Conservation (phyloP, 2,329 filamentous ascomycete genomes). For the Aspergillus proliferans region DNA sequence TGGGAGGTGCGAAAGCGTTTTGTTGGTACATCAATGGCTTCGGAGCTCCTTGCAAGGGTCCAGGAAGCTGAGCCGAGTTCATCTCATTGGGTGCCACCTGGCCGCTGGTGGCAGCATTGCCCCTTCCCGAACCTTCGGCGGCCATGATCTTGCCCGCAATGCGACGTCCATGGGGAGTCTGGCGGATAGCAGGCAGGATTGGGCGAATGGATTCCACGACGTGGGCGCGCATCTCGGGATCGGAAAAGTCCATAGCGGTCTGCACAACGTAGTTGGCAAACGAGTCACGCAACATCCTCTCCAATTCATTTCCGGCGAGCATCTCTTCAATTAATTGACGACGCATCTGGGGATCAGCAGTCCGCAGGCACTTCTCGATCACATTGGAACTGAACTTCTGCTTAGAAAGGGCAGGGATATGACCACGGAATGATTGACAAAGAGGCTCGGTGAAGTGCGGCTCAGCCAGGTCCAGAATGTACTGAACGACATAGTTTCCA, state of each 20-base stretch:
- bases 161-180: conserved; percentile 88
- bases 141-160: conserved; percentile 80
- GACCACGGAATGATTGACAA: conserved; percentile 69
- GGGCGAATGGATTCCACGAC: conserved; percentile 82
- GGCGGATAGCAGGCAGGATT: conserved; percentile 74
- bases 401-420: conserved; percentile 68
- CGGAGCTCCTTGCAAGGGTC: conserved; percentile 20
- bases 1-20: conserved; percentile 16
- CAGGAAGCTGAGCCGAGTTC: conserved; percentile 30
- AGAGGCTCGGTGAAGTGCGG: conserved; percentile 81
- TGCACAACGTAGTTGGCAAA: conserved; percentile 98
- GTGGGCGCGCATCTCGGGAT: conserved; percentile 63
- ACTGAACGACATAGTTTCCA: conserved; percentile 97
- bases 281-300: conserved; percentile 81
- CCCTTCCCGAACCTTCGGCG: conserved; percentile 41
- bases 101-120: conserved; percentile 33
- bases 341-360: conserved; percentile 66
- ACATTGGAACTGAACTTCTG: conserved; percentile 99
- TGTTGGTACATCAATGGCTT: conserved; percentile 28
- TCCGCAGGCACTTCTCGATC: conserved; percentile 91
- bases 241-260: conserved; percentile 83
- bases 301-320: conserved; percentile 65
- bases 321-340: conserved; percentile 83
- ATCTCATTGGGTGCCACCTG: conserved; percentile 36
- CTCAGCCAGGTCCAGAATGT: conserved; percentile 93